Percentiles rank a stretch among this genome's conserved stretches.
Conservation (phyloP, 345 rosid genomes). For the Isatis tinctoria region DNA sequence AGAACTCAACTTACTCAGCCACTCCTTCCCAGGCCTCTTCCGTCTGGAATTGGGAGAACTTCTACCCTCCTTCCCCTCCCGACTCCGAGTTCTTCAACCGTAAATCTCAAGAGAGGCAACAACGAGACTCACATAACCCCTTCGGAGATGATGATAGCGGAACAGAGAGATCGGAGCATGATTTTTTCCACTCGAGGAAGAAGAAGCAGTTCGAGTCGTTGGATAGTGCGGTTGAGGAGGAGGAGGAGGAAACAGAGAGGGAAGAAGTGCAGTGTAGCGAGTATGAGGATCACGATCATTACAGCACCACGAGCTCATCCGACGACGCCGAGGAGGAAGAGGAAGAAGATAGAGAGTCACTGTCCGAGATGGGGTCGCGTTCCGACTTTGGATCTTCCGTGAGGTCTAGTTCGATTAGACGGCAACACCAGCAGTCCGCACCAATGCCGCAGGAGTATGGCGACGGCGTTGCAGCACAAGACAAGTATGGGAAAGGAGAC, state of each 20-base stretch:
- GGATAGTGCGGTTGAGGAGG: slow-evolving; percentile 16
- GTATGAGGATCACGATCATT: slow-evolving; percentile 83
- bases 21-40: slow-evolving; percentile 94
- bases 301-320: slow-evolving; percentile 60
- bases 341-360: slow-evolving; percentile 44
- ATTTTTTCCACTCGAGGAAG: slow-evolving; percentile 42
- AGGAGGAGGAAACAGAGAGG: slow-evolving; percentile 60
- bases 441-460: slow-evolving; percentile 29
- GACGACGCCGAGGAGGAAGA: slow-evolving; percentile 48
- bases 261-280: slow-evolving; percentile 99
- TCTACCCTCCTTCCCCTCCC: slow-evolving; percentile 93
- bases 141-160: slow-evolving; percentile 32
- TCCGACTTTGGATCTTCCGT: slow-evolving; percentile 57
- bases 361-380: slow-evolving; percentile 69
- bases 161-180: slow-evolving; percentile 69
- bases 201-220: slow-evolving; percentile 14
- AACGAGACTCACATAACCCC: slow-evolving; percentile 11
- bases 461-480: neutral
- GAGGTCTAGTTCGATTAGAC: slow-evolving; percentile 32
- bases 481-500: slow-evolving; percentile 42
- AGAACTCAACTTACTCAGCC: slow-evolving; percentile 60
- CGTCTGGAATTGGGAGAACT: slow-evolving; percentile 96
- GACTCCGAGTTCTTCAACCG: slow-evolving; percentile 74
- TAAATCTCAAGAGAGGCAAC: slow-evolving; percentile 37
- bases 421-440: neutral